Base-by-base conservation (phyloP, 1,284 basidiomycete genomes). In the Puccinia polysora region DNA sequence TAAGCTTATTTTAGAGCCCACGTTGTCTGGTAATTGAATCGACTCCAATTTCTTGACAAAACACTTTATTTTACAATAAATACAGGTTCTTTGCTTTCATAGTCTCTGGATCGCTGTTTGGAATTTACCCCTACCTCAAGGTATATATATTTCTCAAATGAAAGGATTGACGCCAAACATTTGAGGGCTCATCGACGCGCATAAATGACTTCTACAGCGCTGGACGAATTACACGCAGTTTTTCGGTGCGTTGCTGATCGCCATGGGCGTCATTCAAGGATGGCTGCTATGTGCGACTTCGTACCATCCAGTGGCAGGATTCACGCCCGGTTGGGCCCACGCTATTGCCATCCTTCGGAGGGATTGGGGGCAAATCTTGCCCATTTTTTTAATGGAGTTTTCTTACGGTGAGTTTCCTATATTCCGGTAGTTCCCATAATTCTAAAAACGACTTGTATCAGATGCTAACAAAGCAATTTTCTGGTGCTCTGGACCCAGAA, bases 321-420 rank as follows among this genome's bases (percentile, higher is more conserved):
- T 23, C 23, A 28, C 40, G 10, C 53, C 50, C 15, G 65, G 55
- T 30, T 59, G 53, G 65, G 2, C 55, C 25, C 65, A 69, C 36
- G 40, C 52, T 15, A n/a, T 49, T n/a, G 55, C 55, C 23, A 69
- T 69, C 32, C 36, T 69, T 23, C 36, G 20, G 15, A 43, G 65
- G 30, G 65, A 69, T 45, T 47, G 40, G 43, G 1, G 14, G 10
- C 53, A 49, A 20, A 34, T 69, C 7, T 15, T 36, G 5, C 65
- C 65, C n/a, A 69, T 69, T 14, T 69, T 69, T 45, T 25, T 69
- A n/a, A 59, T 59, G 55, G 65, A 69, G 55, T 59, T 59, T 15
- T 30, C 47, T 4, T 69, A 59, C 25, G 65, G 65, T 69, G 18
- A 47, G 55, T 49, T 47, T 45, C 23, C 23, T 14, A 10, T 1